Conservation (phyloP, 108 stramenopile genomes). For the Ochromonas danica region DNA sequence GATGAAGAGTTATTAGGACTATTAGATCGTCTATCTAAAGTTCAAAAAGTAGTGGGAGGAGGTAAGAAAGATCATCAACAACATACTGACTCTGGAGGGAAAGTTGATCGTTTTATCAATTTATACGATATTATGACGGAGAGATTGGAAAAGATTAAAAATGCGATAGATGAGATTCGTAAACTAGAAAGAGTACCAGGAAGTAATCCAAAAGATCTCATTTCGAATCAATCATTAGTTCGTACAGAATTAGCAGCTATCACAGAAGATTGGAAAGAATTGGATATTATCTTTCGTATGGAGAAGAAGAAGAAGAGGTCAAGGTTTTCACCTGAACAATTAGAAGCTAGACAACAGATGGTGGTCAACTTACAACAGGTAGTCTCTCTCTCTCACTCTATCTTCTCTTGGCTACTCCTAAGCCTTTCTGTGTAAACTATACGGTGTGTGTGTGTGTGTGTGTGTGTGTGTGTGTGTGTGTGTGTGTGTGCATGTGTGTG, state of each 20-base stretch:
- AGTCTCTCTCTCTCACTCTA: too few relatives aligned
- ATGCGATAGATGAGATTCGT: background rate
- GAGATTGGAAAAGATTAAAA: background rate
- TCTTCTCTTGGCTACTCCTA: too few relatives aligned
- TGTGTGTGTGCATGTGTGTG: too few relatives aligned
- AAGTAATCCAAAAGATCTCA: slow-evolving; percentile 2
- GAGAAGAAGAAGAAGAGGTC: slow-evolving; percentile 1
- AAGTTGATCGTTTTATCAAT: background rate
- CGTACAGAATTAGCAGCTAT: background rate
- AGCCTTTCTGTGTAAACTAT: too few relatives aligned
- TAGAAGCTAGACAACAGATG: background rate
- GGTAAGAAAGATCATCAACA: background rate
- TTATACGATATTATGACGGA: background rate
- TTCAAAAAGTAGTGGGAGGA: slow-evolving; percentile 10
- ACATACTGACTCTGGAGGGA: background rate
- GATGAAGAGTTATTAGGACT: background rate
- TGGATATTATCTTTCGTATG: background rate
- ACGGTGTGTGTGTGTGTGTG: too few relatives aligned
- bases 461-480: too few relatives aligned
- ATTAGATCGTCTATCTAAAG: background rate
- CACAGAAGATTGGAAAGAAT: background rate
- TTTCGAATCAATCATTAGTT: background rate
- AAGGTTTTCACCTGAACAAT: background rate
- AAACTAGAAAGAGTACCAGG: slow-evolving; percentile 10
- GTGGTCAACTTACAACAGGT: background rate